A percentile compares a stretch with the other conserved stretches of the same genome.
These are phyloP conservation scores for Talaromyces sp. DNA, from an alignment of 2,329 filamentous ascomycete species.

Conservation along the genomic window DNA sequence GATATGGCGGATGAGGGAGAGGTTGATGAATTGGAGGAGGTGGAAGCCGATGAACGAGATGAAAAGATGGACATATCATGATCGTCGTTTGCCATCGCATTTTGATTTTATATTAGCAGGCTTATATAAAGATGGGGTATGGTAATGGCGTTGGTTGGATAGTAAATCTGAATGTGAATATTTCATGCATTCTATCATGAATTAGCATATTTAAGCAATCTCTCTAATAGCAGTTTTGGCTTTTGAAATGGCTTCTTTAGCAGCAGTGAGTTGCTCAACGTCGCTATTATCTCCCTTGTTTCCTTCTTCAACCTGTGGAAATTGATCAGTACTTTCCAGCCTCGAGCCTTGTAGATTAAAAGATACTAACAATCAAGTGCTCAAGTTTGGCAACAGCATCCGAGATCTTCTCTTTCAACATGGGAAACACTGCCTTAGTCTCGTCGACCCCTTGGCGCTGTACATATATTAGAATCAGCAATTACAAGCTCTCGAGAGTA, in stretches of 20 bases:
- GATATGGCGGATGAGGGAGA: constrained; percentile 57
- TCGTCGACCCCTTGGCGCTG: constrained; percentile 80
- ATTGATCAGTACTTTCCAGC: not conserved
- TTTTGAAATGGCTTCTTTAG: constrained; percentile 40
- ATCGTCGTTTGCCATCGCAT: constrained; percentile 6
- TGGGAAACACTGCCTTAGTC: constrained; percentile 77
- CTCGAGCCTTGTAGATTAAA: not conserved
- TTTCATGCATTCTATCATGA: not conserved
- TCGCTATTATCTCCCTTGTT: constrained; percentile 40
- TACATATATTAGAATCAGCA: not conserved
- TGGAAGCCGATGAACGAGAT: constrained; percentile 47
- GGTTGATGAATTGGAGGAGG: constrained; percentile 47
- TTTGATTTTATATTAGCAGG: not conserved
- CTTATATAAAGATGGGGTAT: not conserved
- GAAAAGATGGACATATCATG: constrained; percentile 67
- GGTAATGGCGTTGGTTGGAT: constrained; percentile 12
- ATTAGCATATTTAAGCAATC: constrained; percentile 29
- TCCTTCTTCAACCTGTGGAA: constrained; percentile 36
- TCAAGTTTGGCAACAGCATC: constrained; percentile 71
- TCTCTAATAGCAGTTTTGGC: constrained; percentile 40
- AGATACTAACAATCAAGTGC: constrained; percentile 65
- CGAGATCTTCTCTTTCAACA: constrained; percentile 66
- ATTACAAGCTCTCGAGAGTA: not conserved
- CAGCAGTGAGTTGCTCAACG: constrained; percentile 40
- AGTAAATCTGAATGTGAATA: not conserved